A percentile compares a stretch with the other conserved stretches of the same genome.
Conservation (phyloP, 805 yeast species). For the Starmerella gropengiesseri region DNA sequence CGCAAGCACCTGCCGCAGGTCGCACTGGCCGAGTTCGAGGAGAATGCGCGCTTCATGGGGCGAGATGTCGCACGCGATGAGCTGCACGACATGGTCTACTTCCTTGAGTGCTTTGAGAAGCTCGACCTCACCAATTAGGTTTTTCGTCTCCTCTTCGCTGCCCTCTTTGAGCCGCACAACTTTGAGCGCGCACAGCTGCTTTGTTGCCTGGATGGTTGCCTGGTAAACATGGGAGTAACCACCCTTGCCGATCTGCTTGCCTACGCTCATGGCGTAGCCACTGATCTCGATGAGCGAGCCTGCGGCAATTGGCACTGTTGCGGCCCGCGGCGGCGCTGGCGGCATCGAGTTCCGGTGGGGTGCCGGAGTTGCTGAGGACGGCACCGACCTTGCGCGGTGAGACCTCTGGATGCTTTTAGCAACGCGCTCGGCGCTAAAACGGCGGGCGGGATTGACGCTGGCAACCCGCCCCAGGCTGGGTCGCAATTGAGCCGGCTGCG, state of each 20-base stretch:
- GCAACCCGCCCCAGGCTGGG: not conserved
- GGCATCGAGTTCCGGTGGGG: conserved; percentile 1
- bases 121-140: conserved; percentile 64
- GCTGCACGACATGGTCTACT: conserved; percentile 63
- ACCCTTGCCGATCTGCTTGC: conserved; percentile 15
- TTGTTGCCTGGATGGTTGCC: conserved; percentile 1
- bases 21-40: conserved; percentile 94
- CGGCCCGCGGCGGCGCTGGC: not conserved
- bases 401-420: not conserved
- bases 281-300: conserved; percentile 1
- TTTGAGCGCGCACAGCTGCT: conserved; percentile 15
- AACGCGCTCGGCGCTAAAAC: not conserved
- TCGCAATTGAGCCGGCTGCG: not conserved
- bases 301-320: not conserved
- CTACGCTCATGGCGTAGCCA: not conserved
- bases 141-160: not conserved
- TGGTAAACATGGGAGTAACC: conserved; percentile 18
- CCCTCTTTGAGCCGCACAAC: conserved; percentile 5
- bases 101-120: conserved; percentile 49
- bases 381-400: conserved; percentile 1
- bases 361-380: not conserved
- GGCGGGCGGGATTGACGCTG: not conserved
- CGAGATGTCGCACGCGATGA: conserved; percentile 61
- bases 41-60: conserved; percentile 57
- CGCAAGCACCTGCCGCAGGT: conserved; percentile 68